A percentile compares a stretch with the other conserved stretches of the same genome.
Evolutionary conservation across 805 yeast genomes (phyloP).

Genomic region (Tetrapisispora fleetii): DNA sequence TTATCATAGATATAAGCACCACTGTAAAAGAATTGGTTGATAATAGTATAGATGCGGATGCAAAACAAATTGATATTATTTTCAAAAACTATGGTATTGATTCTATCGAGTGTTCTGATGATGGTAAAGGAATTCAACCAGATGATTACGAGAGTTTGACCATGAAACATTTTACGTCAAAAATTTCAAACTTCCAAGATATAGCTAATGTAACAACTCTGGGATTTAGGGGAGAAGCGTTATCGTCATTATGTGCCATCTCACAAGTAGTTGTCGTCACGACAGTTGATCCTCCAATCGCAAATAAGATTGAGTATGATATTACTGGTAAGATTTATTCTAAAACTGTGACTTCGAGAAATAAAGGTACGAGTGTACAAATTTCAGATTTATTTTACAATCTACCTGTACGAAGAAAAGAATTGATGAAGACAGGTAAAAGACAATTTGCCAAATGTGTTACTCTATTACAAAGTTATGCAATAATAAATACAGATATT

Average conservation of each 20-base stretch:
- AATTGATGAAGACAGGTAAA: slow-evolving; percentile 54
- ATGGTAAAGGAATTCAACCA: slow-evolving; percentile 53
- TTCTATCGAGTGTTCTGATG: slow-evolving; percentile 55
- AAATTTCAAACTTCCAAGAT: slow-evolving; percentile 47
- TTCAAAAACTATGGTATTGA: slow-evolving; percentile 68
- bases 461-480: slow-evolving; percentile 52
- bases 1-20: slow-evolving; percentile 66
- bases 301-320: slow-evolving; percentile 45
- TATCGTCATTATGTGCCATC: slow-evolving; percentile 58
- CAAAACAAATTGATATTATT: slow-evolving; percentile 55
- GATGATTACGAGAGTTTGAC: slow-evolving; percentile 47
- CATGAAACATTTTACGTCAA: slow-evolving; percentile 58
- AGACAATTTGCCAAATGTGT: slow-evolving; percentile 68
- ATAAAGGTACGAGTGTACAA: slow-evolving; percentile 58
- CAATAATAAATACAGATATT: slow-evolving; percentile 47
- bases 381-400: slow-evolving; percentile 52
- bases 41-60: slow-evolving; percentile 72
- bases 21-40: slow-evolving; percentile 82
- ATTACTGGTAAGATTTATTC: slow-evolving; percentile 41
- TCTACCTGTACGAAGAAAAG: slow-evolving; percentile 76
- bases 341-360: slow-evolving; percentile 38
- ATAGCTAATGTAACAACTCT: slow-evolving; percentile 42
- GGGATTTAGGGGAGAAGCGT: slow-evolving; percentile 78
- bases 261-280: slow-evolving; percentile 45
- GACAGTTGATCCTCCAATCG: slow-evolving; percentile 44